Evolutionary conservation across 2,329 filamentous ascomycete species (phyloP).

Genomic region (Penicillium carneum): DNA sequence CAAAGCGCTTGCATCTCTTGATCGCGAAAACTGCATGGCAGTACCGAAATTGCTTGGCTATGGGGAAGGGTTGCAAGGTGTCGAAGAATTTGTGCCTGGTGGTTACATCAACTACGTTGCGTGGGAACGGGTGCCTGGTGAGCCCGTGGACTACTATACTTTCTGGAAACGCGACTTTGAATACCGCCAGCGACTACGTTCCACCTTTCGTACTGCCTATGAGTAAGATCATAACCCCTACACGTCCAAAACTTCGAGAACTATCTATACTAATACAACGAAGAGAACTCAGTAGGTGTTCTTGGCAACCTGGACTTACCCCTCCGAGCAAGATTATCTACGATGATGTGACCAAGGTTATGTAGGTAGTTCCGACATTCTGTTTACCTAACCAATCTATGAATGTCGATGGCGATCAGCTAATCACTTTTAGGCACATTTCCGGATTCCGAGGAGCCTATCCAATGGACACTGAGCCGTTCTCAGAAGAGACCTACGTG

Average conservation of each 20-base stretch:
- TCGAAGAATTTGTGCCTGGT: neutral
- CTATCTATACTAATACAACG: conserved; percentile 9
- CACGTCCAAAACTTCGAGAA: neutral
- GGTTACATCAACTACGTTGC: conserved; percentile 8
- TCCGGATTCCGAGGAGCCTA: conserved; percentile 7
- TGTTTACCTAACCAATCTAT: neutral
- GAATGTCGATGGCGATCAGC: neutral
- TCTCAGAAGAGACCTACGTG: conserved; percentile 9
- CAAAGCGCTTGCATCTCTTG: neutral
- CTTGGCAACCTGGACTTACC: conserved; percentile 2
- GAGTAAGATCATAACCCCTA: conserved; percentile 10
- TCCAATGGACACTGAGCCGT: conserved; percentile 8
- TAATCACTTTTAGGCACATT: conserved; percentile 8
- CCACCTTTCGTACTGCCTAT: neutral
- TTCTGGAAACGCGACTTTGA: conserved; percentile 6
- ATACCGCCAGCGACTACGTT: conserved; percentile 4
- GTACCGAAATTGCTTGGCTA: conserved; percentile 9
- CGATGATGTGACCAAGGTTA: conserved; percentile 4
- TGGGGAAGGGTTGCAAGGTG: neutral
- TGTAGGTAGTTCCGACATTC: conserved; percentile 6
- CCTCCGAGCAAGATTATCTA: conserved; percentile 7
- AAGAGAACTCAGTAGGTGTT: conserved; percentile 10
- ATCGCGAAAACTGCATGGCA: neutral
- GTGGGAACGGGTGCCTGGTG: conserved; percentile 9
- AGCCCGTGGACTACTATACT: neutral